Evolutionary conservation across 169 alveolate species (phyloP).

Genomic region (Blepharisma undulans): DNA sequence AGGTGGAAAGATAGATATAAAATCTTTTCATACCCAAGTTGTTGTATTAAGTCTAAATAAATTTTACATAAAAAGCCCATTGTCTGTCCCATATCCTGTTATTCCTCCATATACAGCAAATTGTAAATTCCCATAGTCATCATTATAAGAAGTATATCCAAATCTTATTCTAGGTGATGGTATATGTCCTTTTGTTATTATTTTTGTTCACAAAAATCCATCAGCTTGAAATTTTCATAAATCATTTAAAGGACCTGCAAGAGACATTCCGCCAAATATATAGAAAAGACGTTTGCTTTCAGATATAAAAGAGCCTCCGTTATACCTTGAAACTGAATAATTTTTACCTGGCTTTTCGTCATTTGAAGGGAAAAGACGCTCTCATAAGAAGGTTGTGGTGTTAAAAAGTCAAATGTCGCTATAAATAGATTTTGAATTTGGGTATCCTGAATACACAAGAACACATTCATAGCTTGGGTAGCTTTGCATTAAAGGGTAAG

Average conservation of each 20-base stretch:
- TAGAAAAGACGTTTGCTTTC: neutral
- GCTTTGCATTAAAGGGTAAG: too few relatives aligned
- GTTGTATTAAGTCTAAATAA: neutral
- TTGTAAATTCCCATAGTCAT: neutral
- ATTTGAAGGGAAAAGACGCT: neutral
- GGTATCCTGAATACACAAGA: too few relatives aligned
- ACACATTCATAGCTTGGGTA: too few relatives aligned
- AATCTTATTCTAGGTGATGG: neutral
- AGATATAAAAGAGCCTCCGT: neutral
- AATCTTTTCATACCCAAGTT: neutral
- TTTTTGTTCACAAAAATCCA: neutral
- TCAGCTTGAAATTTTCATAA: neutral
- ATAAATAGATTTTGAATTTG: neutral
- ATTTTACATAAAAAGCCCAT: neutral
- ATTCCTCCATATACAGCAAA: neutral
- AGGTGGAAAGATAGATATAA: neutral
- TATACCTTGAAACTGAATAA: neutral
- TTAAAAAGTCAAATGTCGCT: neutral
- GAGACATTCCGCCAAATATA: neutral
- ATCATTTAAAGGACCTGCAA: constrained; percentile 6
- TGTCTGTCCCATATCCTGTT: neutral
- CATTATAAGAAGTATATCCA: neutral
- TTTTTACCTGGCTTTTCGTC: neutral
- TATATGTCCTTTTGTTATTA: neutral
- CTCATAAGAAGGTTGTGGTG: neutral